Evolutionary conservation across 75 land plant species (phyloP).

Genomic region (Pinus taeda): DNA sequence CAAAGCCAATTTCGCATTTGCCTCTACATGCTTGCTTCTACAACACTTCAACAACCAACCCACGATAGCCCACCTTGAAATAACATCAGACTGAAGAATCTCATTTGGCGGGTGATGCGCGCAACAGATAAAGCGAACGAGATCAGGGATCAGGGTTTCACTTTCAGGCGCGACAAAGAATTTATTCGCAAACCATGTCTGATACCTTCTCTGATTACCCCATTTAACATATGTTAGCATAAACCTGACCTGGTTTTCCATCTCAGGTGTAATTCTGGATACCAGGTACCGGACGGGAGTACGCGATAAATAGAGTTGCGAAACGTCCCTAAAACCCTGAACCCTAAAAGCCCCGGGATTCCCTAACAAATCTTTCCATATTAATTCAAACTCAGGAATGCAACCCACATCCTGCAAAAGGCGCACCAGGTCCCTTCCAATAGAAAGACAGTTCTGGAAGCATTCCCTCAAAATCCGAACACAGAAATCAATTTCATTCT

Average conservation of each 20-base stretch:
- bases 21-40: slow-evolving; percentile 60
- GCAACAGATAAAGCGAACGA: slow-evolving; percentile 90
- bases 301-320: slow-evolving; percentile 55
- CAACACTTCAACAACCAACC: slow-evolving; percentile 94
- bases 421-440: slow-evolving; percentile 90
- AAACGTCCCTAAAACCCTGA: slow-evolving; percentile 60
- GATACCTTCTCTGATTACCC: slow-evolving; percentile 84
- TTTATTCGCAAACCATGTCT: slow-evolving; percentile 84
- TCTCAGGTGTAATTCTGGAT: slow-evolving; percentile 81
- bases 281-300: slow-evolving; percentile 70
- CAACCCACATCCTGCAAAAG: slow-evolving; percentile 67
- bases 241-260: slow-evolving; percentile 88
- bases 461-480: slow-evolving; percentile 51
- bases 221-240: slow-evolving; percentile 81
- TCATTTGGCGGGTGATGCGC: slow-evolving; percentile 91
- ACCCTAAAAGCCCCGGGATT: slow-evolving; percentile 64
- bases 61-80: slow-evolving; percentile 92
- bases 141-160: slow-evolving; percentile 68
- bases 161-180: slow-evolving; percentile 60
- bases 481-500: slow-evolving; percentile 73
- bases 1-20: slow-evolving; percentile 81
- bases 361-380: slow-evolving; percentile 78
- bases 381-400: slow-evolving; percentile 70
- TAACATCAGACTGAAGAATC: slow-evolving; percentile 73
- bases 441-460: slow-evolving; percentile 64